These are phyloP conservation scores for Borovskyia barvae DNA, from an alignment of 208 protist species.

Conservation along the genomic window DNA sequence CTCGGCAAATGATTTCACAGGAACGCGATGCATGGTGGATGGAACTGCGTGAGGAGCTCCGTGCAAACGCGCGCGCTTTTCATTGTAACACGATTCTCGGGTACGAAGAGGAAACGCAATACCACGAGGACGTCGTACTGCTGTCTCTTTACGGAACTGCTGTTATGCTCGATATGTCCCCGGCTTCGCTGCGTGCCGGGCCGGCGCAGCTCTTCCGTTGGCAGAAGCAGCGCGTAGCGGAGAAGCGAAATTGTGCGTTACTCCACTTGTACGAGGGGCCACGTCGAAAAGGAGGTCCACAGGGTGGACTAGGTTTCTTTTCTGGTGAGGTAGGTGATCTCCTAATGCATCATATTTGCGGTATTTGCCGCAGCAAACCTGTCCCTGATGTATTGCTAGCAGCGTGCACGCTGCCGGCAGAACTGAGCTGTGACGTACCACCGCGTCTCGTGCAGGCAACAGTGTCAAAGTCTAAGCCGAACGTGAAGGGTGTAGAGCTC, in stretches of 20 bases:
- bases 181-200: constrained; percentile 62
- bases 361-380: constrained; percentile 57
- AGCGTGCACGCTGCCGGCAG: constrained; percentile 76
- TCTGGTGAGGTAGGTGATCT: constrained; percentile 34
- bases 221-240: constrained; percentile 41
- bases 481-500: constrained; percentile 67
- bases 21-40: constrained; percentile 93
- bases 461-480: constrained; percentile 66
- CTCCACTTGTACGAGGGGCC: constrained; percentile 66
- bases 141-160: constrained; percentile 89
- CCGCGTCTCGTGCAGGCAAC: constrained; percentile 77
- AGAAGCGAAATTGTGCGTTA: constrained; percentile 48
- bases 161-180: constrained; percentile 70
- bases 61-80: constrained; percentile 83
- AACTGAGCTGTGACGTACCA: constrained; percentile 52
- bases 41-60: constrained; percentile 90
- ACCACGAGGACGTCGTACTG: constrained; percentile 84
- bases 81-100: constrained; percentile 90
- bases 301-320: constrained; percentile 11
- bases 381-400: constrained; percentile 83
- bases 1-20: constrained; percentile 79
- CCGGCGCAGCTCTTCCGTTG: constrained; percentile 58
- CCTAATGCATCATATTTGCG: constrained; percentile 52
- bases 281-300: constrained; percentile 17
- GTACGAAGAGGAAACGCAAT: constrained; percentile 87